A percentile compares a stretch with the other conserved stretches of the same genome.
phyloP scores from a whole-genome alignment of 1,284 basidiomycete species.

The Malassezia sp. region DNA sequence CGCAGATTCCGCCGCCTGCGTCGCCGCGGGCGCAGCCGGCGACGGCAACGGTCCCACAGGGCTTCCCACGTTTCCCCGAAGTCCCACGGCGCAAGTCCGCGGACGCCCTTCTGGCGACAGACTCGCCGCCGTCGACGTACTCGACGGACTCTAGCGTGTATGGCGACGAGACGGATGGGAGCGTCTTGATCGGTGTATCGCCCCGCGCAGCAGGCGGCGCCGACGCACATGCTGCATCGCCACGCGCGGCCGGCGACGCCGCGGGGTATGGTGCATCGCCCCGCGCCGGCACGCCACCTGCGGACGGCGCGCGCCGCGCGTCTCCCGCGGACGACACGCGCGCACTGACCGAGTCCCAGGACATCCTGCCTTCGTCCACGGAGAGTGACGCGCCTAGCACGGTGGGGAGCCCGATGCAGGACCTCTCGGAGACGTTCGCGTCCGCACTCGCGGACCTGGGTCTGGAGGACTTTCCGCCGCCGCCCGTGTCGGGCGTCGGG shows the following conservation, averaged over 20 bases:
- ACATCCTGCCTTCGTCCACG: too few relatives aligned
- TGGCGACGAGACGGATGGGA: too few relatives aligned
- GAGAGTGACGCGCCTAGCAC: not conserved
- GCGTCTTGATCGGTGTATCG: too few relatives aligned
- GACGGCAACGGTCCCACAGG: too few relatives aligned
- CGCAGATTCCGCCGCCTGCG: too few relatives aligned
- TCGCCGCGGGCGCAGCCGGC: too few relatives aligned
- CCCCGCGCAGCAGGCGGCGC: not conserved
- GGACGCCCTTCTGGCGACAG: too few relatives aligned
- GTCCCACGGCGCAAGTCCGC: too few relatives aligned
- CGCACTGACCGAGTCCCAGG: too few relatives aligned
- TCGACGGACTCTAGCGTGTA: not conserved
- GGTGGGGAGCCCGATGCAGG: slow-evolving; percentile 7
- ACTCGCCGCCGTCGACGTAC: slow-evolving; percentile 3
- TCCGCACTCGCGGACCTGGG: slow-evolving; percentile 14
- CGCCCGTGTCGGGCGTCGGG: slow-evolving; percentile 4
- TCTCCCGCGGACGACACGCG: not conserved
- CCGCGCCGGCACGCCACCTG: not conserved
- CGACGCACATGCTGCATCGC: too few relatives aligned
- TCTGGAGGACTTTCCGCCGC: not conserved
- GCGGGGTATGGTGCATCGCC: not conserved
- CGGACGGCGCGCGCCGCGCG: not conserved
- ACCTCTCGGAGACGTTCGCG: slow-evolving; percentile 14
- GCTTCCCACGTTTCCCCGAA: too few relatives aligned
- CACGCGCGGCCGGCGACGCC: not conserved